Conservation (phyloP, 2,329 filamentous ascomycete genomes). For the Xylariaceae sp. region DNA sequence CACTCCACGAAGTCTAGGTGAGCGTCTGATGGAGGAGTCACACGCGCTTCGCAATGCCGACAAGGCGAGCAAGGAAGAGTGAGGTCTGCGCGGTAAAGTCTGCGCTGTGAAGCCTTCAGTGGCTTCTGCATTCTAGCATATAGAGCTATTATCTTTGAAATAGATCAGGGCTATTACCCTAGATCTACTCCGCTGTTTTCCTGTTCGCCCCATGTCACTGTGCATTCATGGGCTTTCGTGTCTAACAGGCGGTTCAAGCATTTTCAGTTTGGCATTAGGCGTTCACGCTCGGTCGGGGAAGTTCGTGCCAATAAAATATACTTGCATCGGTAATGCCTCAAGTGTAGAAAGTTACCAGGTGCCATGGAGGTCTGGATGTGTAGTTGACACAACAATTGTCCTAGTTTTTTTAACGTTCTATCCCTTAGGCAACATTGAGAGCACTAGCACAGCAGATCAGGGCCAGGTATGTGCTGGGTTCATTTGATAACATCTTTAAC, state of each 20-base stretch:
- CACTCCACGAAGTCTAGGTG: conserved; percentile 54
- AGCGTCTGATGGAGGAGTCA: conserved; percentile 55
- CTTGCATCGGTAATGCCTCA: neutral
- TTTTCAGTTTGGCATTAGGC: too few species aligned
- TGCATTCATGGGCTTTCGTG: neutral
- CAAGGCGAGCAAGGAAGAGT: conserved; percentile 8
- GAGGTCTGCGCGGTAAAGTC: neutral
- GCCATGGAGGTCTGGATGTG: neutral
- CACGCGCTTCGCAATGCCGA: conserved; percentile 31
- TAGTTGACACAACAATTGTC: neutral
- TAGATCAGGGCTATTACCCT: neutral
- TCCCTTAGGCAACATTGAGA: neutral
- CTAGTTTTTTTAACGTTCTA: neutral
- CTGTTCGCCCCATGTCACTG: neutral
- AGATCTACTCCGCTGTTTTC: neutral
- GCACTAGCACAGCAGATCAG: neutral
- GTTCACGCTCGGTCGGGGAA: too few species aligned
- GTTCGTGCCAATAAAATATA: neutral
- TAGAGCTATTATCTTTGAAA: neutral
- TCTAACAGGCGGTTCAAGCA: neutral
- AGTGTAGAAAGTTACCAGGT: neutral
- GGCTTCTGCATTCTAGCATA: neutral
- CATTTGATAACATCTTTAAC: neutral
- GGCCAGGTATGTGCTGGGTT: conserved; percentile 1
- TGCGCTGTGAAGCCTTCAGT: neutral